Conservation (phyloP, 768 basidiomycete genomes). For the Multifurca ochricompacta region DNA sequence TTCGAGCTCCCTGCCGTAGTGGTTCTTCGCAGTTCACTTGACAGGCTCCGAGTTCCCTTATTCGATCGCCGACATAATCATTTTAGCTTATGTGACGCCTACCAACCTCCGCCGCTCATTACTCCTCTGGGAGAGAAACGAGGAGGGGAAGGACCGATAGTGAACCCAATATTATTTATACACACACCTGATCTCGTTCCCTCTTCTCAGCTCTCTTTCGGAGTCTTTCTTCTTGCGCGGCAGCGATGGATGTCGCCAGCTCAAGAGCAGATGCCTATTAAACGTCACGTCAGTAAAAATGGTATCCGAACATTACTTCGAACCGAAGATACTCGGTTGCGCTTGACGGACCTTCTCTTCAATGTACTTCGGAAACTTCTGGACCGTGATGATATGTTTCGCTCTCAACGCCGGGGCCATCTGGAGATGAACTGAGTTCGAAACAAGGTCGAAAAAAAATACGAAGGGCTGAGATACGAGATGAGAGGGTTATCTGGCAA, state of each 20-base stretch:
- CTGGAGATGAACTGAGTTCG: not conserved
- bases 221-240: not conserved
- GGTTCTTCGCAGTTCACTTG: not conserved
- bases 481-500: no score
- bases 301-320: conserved; percentile 3
- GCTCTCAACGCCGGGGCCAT: conserved; percentile 2
- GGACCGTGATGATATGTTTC: conserved; percentile 3
- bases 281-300: conserved; percentile 5
- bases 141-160: no score
- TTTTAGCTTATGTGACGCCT: no score
- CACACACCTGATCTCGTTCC: not conserved
- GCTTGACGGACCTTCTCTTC: not conserved
- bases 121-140: no score
- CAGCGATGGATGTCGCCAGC: conserved; percentile 2
- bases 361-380: not conserved
- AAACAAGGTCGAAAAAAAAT: not conserved
- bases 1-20: not conserved
- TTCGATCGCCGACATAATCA: not conserved
- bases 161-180: no score
- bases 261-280: conserved; percentile 1
- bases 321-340: conserved; percentile 15
- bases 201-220: not conserved
- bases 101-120: not conserved
- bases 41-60: not conserved
- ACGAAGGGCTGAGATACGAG: no score